Percentiles rank a stretch among this genome's conserved stretches.
Conservation (phyloP, 1,284 basidiomycete species). For the Phellinidium pouzarii region DNA sequence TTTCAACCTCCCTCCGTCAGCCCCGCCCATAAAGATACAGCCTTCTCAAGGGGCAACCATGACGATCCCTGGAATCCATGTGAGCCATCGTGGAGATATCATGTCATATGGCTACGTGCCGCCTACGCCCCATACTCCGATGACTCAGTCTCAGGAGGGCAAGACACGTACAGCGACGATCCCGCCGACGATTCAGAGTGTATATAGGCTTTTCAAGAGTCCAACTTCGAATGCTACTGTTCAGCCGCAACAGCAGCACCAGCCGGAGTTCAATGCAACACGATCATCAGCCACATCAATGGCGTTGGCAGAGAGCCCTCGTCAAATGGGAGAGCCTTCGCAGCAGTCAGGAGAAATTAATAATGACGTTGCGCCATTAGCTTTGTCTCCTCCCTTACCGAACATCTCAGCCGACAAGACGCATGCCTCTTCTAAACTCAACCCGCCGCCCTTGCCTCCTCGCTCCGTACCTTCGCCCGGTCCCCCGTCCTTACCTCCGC, state of each 20-base stretch:
- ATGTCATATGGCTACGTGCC: conserved; percentile 73
- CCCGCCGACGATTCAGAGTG: conserved; percentile 47
- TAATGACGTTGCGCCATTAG: conserved; percentile 16
- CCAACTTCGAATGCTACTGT: conserved; percentile 28
- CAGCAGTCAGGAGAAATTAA: conserved; percentile 7
- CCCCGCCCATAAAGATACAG: conserved; percentile 55
- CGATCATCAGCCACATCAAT: conserved; percentile 24
- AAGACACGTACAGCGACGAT: conserved; percentile 35
- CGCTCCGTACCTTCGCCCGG: conserved; percentile 25
- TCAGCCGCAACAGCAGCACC: conserved; percentile 25
- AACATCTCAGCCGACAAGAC: conserved; percentile 8
- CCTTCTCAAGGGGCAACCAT: conserved; percentile 64
- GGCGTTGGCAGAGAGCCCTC: conserved; percentile 27
- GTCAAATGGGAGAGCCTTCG: conserved; percentile 20
- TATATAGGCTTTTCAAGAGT: conserved; percentile 65
- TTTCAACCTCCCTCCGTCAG: background rate
- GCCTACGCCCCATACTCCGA: conserved; percentile 35
- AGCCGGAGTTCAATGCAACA: conserved; percentile 22
- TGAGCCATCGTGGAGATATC: conserved; percentile 67
- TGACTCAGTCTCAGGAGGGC: conserved; percentile 31
- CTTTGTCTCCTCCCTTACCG: conserved; percentile 14
- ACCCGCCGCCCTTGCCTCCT: conserved; percentile 55
- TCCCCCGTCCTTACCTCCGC: conserved; percentile 4
- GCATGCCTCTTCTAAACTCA: conserved; percentile 25
- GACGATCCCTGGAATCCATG: conserved; percentile 77